Evolutionary conservation across 306 rosid genomes (phyloP), one percentile per base, ranked within the genome.

Genomic region (Trifolium dubium): DNA sequence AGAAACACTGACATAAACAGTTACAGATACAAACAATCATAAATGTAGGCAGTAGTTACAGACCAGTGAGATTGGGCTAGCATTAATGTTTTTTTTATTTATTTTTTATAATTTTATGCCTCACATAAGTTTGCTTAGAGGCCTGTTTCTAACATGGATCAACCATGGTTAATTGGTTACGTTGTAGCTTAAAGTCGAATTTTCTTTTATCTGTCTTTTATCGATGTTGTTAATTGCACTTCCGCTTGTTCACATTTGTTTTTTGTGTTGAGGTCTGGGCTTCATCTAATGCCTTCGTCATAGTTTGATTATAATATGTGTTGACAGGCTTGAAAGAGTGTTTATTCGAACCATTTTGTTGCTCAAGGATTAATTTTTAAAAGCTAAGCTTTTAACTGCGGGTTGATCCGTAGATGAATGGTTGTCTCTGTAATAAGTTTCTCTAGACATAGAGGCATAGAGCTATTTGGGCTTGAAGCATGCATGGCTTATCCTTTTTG

Each of bases 191-290:
- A 23, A 67, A 66, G 50, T 14, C 23, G 30, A 5, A 23, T 2
- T 64, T 66, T 29, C 50, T 71, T 18, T 49, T 28, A 50, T 39
- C 64, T 54, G 23, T 23, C 23, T 23, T 23, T 23, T 0, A 23
- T 23, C 23, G 23, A 28, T 37, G 54, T 43, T 64, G 40, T 64
- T 2, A 64, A 51, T 78, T 73, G 18, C 30, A 54, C 30, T 34
- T 15, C 9, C 61, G 41, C 49, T n/a, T 10, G 11, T 40, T 11
- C 17, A 18, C 15, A 28, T 35, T 71, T 37, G 47, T 12, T 50
- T 50, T 69, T 31, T 34, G 49, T 23, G 50, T 67, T 34, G 47
- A 54, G 40, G 5, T 23, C 8, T 37, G 55, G 51, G 50, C 28
- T 62, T 50, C 49, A 39, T 59, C 8, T 44, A 29, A 11, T 67